phyloP scores from a whole-genome alignment of 768 basidiomycete genomes.

The Punctularia strigosozonata region DNA sequence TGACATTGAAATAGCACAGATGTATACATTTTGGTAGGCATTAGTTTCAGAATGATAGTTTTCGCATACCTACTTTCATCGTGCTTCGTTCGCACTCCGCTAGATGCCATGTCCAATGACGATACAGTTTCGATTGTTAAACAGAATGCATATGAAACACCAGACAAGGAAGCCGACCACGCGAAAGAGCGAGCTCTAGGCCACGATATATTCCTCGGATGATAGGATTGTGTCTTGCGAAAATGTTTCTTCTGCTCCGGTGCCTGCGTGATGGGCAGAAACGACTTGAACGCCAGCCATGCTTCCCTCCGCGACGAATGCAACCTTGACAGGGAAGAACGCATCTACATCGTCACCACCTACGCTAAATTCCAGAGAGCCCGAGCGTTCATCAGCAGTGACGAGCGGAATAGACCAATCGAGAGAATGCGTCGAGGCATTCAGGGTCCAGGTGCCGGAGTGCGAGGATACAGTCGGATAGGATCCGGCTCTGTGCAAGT shows the following conservation, averaged over 20 bases:
- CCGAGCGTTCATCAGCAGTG: conserved; percentile 50
- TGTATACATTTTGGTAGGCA: too few species aligned
- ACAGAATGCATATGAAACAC: too few species aligned
- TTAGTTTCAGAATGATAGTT: too few species aligned
- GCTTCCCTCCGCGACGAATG: conserved; percentile 73
- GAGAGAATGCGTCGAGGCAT: conserved; percentile 67
- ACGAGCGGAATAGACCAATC: conserved; percentile 77
- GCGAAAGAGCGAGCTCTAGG: too few species aligned
- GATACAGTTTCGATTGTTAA: too few species aligned
- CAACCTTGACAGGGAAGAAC: conserved; percentile 88
- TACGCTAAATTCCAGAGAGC: conserved; percentile 85
- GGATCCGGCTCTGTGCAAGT: conserved; percentile 47
- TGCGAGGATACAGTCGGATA: conserved; percentile 77
- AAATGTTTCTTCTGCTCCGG: conserved; percentile 36
- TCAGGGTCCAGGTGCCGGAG: conserved; percentile 72
- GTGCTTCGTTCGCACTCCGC: too few species aligned
- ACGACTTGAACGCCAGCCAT: conserved; percentile 65
- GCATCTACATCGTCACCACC: conserved; percentile 70
- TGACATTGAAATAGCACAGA: too few species aligned
- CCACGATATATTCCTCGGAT: conserved; percentile 39
- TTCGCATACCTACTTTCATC: too few species aligned
- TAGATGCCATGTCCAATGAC: too few species aligned
- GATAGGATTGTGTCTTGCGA: conserved; percentile 38
- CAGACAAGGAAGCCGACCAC: too few species aligned
- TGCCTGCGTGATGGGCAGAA: conserved; percentile 40